These are phyloP conservation scores for Rhinocladiella mackenziei DNA, from an alignment of 2,329 filamentous ascomycete species.

Conservation along the genomic window DNA sequence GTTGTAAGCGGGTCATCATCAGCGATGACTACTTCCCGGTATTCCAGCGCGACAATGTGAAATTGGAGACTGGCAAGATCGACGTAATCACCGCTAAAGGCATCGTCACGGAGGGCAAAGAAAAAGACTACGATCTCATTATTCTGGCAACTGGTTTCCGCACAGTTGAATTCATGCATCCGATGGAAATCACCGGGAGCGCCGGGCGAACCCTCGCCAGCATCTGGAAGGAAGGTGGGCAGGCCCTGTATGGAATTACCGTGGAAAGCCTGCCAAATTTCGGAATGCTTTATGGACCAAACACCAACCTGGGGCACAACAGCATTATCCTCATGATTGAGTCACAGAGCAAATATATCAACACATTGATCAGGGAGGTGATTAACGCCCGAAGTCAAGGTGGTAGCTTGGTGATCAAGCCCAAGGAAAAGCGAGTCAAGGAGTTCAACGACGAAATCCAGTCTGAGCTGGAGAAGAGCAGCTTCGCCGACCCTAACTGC, in stretches of 20 bases:
- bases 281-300: slow-evolving; percentile 56
- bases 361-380: slow-evolving; percentile 47
- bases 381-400: slow-evolving; percentile 43
- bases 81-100: slow-evolving; percentile 44
- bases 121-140: slow-evolving; percentile 53
- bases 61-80: slow-evolving; percentile 51
- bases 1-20: slow-evolving; percentile 42
- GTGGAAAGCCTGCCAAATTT: slow-evolving; percentile 54
- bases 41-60: slow-evolving; percentile 46
- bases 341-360: slow-evolving; percentile 54
- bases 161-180: slow-evolving; percentile 56
- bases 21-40: slow-evolving; percentile 55
- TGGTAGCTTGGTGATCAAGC: slow-evolving; percentile 44
- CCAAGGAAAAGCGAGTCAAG: slow-evolving; percentile 33
- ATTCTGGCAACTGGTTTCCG: slow-evolving; percentile 58
- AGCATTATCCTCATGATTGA: slow-evolving; percentile 62
- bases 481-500: slow-evolving; percentile 54
- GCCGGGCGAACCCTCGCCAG: slow-evolving; percentile 43
- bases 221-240: slow-evolving; percentile 53
- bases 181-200: slow-evolving; percentile 51
- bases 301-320: slow-evolving; percentile 55
- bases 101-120: slow-evolving; percentile 44
- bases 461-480: slow-evolving; percentile 38
- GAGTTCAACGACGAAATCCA: slow-evolving; percentile 26
- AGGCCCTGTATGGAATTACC: slow-evolving; percentile 50